Percentiles rank a stretch among this genome's conserved stretches.
Evolutionary conservation across 208 protist species (phyloP).

Genomic region (Leishmania turanica): DNA sequence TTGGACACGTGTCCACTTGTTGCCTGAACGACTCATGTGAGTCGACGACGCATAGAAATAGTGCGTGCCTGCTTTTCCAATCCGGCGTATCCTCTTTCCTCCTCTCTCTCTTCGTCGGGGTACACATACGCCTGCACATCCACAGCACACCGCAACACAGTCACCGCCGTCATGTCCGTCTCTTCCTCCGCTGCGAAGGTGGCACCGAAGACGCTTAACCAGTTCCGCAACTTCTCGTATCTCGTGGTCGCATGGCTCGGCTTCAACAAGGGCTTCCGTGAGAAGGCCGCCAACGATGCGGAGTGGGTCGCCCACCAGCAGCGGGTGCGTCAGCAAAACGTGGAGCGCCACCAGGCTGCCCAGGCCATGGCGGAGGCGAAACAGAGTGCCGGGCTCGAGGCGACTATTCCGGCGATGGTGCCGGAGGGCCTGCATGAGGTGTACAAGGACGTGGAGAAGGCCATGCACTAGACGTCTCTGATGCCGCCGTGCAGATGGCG

Average conservation of each 20-base stretch:
- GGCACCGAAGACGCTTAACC: conserved; percentile 84
- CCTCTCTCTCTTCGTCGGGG: not conserved
- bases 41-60: not conserved
- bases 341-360: conserved; percentile 59
- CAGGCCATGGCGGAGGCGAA: conserved; percentile 39
- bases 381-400: conserved; percentile 18
- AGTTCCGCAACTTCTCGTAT: conserved; percentile 88
- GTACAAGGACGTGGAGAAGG: conserved; percentile 74
- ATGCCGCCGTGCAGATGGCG: not conserved
- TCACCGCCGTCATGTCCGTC: conserved; percentile 22
- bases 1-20: not conserved
- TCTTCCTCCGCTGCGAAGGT: conserved; percentile 65
- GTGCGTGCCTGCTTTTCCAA: not conserved
- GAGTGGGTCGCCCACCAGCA: conserved; percentile 77
- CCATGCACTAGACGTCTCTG: conserved; percentile 38
- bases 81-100: not conserved
- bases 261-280: conserved; percentile 73
- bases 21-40: not conserved
- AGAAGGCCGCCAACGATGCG: conserved; percentile 84
- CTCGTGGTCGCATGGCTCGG: conserved; percentile 81
- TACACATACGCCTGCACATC: not conserved
- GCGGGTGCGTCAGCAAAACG: conserved; percentile 64
- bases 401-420: conserved; percentile 53
- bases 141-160: not conserved
- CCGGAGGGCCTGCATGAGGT: conserved; percentile 68